A percentile compares a stretch with the other conserved stretches of the same genome.
phyloP scores from a whole-genome alignment of 441 rosid genomes.

The Bocquillonia castaneifolia region DNA sequence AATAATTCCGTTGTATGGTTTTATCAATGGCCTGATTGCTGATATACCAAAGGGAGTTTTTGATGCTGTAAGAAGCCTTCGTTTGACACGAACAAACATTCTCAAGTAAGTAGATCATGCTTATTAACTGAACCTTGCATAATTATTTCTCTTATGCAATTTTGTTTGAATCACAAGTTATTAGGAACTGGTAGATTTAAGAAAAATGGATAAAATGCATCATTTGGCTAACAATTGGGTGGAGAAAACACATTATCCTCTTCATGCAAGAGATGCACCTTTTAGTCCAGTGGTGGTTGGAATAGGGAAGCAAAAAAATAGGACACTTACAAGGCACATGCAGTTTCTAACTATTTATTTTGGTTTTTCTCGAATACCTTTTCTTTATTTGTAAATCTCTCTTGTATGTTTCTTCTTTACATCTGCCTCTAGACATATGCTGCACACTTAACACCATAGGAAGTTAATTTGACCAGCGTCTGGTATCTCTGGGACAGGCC shows the following conservation, averaged over 20 bases:
- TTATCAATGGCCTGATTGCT: slow-evolving; percentile 20
- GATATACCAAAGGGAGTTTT: slow-evolving; percentile 48
- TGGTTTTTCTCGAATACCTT: background rate
- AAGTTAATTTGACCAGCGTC: background rate
- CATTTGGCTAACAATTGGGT: too few species aligned
- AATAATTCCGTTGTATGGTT: slow-evolving; percentile 22
- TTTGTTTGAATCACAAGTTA: background rate
- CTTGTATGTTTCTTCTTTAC: background rate
- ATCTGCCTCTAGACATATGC: background rate
- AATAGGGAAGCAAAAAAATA: background rate
- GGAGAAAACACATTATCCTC: background rate
- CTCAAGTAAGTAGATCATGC: slow-evolving; percentile 54
- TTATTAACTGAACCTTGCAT: background rate
- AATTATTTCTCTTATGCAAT: background rate
- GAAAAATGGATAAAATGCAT: background rate
- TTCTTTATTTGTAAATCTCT: background rate
- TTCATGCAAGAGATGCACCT: background rate
- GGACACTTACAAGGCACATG: background rate
- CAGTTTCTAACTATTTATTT: too few species aligned
- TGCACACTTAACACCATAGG: background rate
- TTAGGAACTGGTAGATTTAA: background rate
- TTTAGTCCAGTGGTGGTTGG: background rate
- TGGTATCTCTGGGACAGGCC: background rate
- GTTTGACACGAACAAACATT: slow-evolving; percentile 62
- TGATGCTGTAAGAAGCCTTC: slow-evolving; percentile 56